Evolutionary conservation across 2,329 filamentous ascomycete genomes (phyloP), one percentile per base, ranked within the genome.

Genomic region (Furcasterigmium sp.): DNA sequence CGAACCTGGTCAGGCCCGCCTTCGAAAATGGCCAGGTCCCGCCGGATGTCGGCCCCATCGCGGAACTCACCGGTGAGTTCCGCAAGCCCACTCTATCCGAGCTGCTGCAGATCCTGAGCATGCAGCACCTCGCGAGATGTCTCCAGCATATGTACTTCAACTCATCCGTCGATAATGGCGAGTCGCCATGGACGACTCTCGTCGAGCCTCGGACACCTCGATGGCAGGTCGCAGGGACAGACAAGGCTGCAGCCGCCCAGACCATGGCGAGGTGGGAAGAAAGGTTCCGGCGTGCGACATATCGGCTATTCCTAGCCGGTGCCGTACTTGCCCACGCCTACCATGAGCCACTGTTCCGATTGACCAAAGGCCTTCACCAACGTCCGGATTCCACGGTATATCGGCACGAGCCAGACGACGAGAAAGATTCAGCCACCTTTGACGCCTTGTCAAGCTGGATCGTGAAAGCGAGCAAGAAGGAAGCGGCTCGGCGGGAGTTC

Each of bases 331-430:
- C 42, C 15, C 42, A 18, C 18, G 42, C 42, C 3, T 44, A 44
- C 37, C 28, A 44, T 20, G 42, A 44, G 15, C 42, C 37, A 18
- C 37, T 36, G 13, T 41, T 41, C 29, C 11, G 23, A 18, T 10
- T 20, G 32, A 42, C 32, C 21, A 42, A 4, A 7, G n/a, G 14
- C 21, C 20, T 18, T 15, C 23, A 17, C 19, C 25, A n/a, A 37
- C 13, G 19, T 43, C 63, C 13, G 46, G 34, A 6, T 53, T 55
- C 19, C 52, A 54, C 21, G 49, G 51, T n/a, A 29, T 46, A 51
- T 6, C 47, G 52, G 3, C 53, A 49, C 3, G 53, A 51, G n/a
- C n/a, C n/a, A n/a, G n/a, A n/a, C 15, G 56, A 56, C 44, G 49
- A 53, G 10, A 54, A 54, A 30, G 55, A 56, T 17, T 50, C 50